These are phyloP conservation scores for Uronychia binucleata DNA, from an alignment of 73 alveolate species.

Conservation along the genomic window DNA sequence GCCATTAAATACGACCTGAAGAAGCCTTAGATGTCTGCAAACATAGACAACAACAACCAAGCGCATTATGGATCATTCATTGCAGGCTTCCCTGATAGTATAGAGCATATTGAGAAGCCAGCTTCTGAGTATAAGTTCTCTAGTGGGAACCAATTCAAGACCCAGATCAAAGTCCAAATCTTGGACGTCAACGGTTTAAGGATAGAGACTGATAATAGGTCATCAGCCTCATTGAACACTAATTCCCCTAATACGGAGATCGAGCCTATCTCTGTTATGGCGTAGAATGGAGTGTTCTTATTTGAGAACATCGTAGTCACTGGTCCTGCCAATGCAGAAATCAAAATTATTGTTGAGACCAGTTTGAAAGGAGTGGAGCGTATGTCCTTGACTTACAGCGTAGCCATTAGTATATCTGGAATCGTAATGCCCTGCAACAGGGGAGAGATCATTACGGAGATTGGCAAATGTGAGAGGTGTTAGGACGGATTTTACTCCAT, in stretches of 20 bases:
- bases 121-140: background rate
- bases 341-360: background rate
- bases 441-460: background rate
- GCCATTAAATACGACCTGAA: constrained; percentile 42
- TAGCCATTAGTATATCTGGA: background rate
- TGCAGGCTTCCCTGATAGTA: constrained; percentile 24
- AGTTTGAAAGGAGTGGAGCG: background rate
- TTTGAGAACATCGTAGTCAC: background rate
- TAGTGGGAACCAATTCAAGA: background rate
- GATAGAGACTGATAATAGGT: background rate
- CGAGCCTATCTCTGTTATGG: background rate
- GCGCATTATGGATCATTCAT: constrained; percentile 47
- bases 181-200: background rate
- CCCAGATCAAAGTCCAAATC: background rate
- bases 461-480: background rate
- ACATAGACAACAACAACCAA: constrained; percentile 2
- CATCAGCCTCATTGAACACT: background rate
- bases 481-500: background rate
- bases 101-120: background rate
- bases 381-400: background rate
- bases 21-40: constrained; percentile 13
- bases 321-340: background rate
- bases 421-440: background rate
- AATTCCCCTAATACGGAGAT: background rate
- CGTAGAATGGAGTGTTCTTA: background rate